These are phyloP conservation scores for Pythium rishiriense DNA, from an alignment of 352 stramenopile genomes.

Conservation along the genomic window DNA sequence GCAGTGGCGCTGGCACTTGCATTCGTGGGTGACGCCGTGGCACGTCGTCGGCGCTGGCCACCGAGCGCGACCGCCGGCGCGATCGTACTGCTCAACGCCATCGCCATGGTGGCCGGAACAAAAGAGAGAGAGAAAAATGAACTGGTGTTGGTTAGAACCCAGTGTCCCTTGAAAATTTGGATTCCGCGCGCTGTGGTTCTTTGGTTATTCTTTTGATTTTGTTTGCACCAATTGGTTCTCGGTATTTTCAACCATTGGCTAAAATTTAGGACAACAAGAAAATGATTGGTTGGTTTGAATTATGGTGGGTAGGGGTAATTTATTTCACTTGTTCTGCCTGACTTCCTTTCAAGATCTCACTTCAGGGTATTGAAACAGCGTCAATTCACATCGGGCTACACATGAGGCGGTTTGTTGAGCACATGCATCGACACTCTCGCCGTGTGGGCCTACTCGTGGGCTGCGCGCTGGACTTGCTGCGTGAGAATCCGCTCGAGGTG, in stretches of 20 bases:
- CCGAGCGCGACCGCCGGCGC: not conserved
- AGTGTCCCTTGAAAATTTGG: not conserved
- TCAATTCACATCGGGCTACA: too few relatives aligned
- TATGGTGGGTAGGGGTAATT: not conserved
- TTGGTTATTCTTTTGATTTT: not conserved
- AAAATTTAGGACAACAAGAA: not conserved
- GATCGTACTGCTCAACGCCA: constrained; percentile 24
- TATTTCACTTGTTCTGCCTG: constrained; percentile 1
- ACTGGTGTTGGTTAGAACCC: not conserved
- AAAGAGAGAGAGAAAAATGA: not conserved
- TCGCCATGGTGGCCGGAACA: constrained; percentile 15
- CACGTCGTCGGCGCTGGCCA: not conserved
- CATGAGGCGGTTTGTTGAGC: too few relatives aligned
- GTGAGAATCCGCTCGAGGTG: constrained; percentile 40
- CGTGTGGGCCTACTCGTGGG: not conserved
- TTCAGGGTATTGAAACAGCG: too few relatives aligned
- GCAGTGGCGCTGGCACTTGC: not conserved
- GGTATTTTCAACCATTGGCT: constrained; percentile 18
- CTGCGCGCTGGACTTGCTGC: constrained; percentile 8
- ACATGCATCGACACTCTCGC: too few relatives aligned
- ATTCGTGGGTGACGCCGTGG: too few relatives aligned
- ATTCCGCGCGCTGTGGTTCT: constrained; percentile 14
- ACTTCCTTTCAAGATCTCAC: constrained; percentile 8
- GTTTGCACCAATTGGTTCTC: too few relatives aligned
- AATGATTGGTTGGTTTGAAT: constrained; percentile 21